A percentile compares a stretch with the other conserved stretches of the same genome.
phyloP scores from a whole-genome alignment of 108 stramenopile genomes.

The Nitzschia palea region DNA sequence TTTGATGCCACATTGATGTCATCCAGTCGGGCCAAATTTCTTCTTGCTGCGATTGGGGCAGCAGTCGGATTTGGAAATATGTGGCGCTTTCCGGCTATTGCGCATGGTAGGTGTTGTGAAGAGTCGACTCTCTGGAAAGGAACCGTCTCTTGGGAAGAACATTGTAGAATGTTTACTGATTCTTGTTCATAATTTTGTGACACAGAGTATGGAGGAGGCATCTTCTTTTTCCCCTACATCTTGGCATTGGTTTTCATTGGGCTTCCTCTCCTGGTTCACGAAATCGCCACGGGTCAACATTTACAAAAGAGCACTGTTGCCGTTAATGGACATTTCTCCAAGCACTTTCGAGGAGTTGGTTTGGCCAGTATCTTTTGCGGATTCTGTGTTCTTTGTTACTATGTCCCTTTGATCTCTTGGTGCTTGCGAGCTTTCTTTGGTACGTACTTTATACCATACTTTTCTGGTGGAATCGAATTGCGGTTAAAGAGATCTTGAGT shows the following conservation, averaged over 20 bases:
- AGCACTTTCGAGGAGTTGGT: conserved; percentile 46
- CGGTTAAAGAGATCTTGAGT: too few species aligned
- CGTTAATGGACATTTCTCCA: conserved; percentile 43
- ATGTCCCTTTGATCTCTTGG: conserved; percentile 45
- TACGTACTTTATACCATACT: too few species aligned
- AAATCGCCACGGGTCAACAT: conserved; percentile 51
- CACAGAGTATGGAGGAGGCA: conserved; percentile 58
- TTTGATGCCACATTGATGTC: too few species aligned
- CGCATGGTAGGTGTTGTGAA: conserved; percentile 13
- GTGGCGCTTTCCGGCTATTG: conserved; percentile 62
- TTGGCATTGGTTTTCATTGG: conserved; percentile 58
- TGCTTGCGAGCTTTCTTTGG: conserved; percentile 40
- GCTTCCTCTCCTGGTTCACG: conserved; percentile 54
- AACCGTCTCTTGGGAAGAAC: too few species aligned
- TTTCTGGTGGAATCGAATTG: too few species aligned
- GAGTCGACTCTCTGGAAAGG: too few species aligned
- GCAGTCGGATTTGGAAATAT: conserved; percentile 69
- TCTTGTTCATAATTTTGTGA: too few species aligned
- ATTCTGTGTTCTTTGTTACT: conserved; percentile 48
- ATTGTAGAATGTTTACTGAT: too few species aligned
- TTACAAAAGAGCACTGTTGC: conserved; percentile 35
- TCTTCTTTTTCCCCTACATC: conserved; percentile 57
- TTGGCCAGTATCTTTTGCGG: conserved; percentile 31
- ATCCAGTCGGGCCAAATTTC: not conserved
- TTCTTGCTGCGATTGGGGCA: conserved; percentile 27